Evolutionary conservation across 768 basidiomycete species (phyloP).

Genomic region (Lactifluus piperatus): DNA sequence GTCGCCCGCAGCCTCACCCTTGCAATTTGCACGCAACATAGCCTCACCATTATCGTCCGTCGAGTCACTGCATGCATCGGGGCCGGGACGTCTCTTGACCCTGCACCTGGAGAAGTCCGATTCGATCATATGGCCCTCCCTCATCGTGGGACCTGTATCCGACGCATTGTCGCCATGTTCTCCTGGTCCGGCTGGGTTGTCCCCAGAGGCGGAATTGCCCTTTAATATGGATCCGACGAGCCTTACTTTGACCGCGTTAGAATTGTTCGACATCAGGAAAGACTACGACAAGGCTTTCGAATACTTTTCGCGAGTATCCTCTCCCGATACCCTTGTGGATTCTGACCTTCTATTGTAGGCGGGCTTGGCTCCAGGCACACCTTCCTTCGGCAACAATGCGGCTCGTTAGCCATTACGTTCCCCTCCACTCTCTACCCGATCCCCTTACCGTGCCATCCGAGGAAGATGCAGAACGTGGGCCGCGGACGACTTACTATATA

Average conservation of each 20-base stretch:
- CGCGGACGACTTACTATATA: conserved; percentile 52
- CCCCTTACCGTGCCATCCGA: conserved; percentile 21
- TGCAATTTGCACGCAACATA: conserved; percentile 40
- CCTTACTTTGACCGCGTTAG: conserved; percentile 59
- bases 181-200: conserved; percentile 44
- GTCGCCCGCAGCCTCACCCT: conserved; percentile 45
- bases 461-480: conserved; percentile 39
- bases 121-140: conserved; percentile 74
- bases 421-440: conserved; percentile 35
- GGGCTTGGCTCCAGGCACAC: conserved; percentile 75
- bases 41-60: conserved; percentile 73
- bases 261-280: conserved; percentile 65
- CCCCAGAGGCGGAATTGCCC: conserved; percentile 44
- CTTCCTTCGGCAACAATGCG: conserved; percentile 71
- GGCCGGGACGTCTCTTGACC: conserved; percentile 61
- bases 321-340: neutral
- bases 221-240: conserved; percentile 88
- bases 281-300: conserved; percentile 75
- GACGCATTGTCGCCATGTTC: conserved; percentile 46
- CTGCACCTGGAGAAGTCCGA: conserved; percentile 75
- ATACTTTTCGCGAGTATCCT: conserved; percentile 56
- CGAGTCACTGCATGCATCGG: conserved; percentile 53
- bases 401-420: conserved; percentile 64
- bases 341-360: conserved; percentile 34
- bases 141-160: conserved; percentile 69